Percentiles rank a stretch among this genome's conserved stretches.
phyloP scores from a whole-genome alignment of 106 monocot genomes.

The Phalaenopsis aphrodite region DNA sequence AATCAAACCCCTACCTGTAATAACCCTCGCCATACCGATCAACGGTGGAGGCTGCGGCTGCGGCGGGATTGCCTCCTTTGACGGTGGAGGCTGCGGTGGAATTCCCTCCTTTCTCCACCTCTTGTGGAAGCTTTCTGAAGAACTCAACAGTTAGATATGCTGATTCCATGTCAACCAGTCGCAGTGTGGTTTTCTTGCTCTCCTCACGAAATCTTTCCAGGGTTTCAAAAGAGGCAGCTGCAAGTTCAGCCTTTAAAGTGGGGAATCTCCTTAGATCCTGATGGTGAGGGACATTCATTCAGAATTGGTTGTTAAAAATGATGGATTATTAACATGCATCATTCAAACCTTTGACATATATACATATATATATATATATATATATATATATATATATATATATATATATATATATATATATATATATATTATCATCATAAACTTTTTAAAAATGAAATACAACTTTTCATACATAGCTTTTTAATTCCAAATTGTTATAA shows the following conservation, averaged over 20 bases:
- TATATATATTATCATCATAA: no score
- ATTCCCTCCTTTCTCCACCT: constrained; percentile 48
- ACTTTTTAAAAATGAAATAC: no score
- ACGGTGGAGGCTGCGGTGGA: background rate
- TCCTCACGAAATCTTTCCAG: constrained; percentile 83
- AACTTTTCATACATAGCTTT: no score
- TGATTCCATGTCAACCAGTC: constrained; percentile 91
- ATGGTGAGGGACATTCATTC: background rate
- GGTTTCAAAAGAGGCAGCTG: constrained; percentile 61
- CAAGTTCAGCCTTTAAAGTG: constrained; percentile 73
- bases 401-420: no score
- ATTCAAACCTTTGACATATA: no score
- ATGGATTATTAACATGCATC: background rate
- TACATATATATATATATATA: no score
- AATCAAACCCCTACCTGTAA: constrained; percentile 8
- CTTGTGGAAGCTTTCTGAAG: constrained; percentile 86
- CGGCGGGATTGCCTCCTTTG: background rate
- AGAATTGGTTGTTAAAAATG: background rate
- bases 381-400: no score
- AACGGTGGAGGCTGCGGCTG: background rate
- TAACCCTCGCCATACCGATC: constrained; percentile 68
- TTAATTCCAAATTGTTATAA: no score
- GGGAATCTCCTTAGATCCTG: constrained; percentile 91
- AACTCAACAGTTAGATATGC: constrained; percentile 92
- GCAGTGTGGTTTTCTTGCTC: constrained; percentile 59